phyloP scores from a whole-genome alignment of 1,139 yeast species.

The Yamadazyma trypodendri region DNA sequence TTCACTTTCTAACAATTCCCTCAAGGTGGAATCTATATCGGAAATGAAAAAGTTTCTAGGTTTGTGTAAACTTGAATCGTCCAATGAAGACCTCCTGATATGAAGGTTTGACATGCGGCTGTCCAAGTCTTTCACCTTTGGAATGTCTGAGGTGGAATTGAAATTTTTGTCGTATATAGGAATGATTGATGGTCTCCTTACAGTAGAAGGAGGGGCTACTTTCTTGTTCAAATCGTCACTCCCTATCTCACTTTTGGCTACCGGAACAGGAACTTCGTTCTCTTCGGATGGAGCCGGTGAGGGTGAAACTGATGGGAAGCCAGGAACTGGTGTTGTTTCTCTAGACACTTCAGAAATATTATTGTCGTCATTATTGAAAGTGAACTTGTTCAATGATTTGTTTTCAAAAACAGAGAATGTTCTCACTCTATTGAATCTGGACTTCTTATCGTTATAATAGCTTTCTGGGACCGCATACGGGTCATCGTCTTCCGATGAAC shows the following conservation, averaged over 20 bases:
- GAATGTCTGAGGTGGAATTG: conserved; percentile 15
- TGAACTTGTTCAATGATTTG: conserved; percentile 6
- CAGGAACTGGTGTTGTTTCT: conserved; percentile 12
- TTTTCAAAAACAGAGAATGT: conserved; percentile 49
- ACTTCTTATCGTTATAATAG: conserved; percentile 49
- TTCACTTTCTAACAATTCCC: conserved; percentile 68
- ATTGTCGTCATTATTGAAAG: conserved; percentile 8
- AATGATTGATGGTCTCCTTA: conserved; percentile 33
- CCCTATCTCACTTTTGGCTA: neutral
- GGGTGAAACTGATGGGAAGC: conserved; percentile 8
- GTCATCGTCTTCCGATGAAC: conserved; percentile 45
- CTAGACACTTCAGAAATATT: conserved; percentile 14
- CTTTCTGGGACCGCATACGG: conserved; percentile 69
- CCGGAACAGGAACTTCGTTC: neutral
- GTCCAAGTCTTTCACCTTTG: conserved; percentile 5
- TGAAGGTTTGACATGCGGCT: conserved; percentile 14
- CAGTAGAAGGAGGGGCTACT: neutral
- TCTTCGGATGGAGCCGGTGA: conserved; percentile 12
- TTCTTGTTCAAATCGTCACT: neutral
- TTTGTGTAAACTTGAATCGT: conserved; percentile 42
- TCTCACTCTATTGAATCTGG: conserved; percentile 45
- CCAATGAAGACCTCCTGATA: conserved; percentile 64
- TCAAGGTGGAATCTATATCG: conserved; percentile 72
- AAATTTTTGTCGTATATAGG: conserved; percentile 28
- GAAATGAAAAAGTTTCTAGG: conserved; percentile 66